Base-by-base conservation (phyloP, 106 monocot species). In the Gastrodia elata region DNA sequence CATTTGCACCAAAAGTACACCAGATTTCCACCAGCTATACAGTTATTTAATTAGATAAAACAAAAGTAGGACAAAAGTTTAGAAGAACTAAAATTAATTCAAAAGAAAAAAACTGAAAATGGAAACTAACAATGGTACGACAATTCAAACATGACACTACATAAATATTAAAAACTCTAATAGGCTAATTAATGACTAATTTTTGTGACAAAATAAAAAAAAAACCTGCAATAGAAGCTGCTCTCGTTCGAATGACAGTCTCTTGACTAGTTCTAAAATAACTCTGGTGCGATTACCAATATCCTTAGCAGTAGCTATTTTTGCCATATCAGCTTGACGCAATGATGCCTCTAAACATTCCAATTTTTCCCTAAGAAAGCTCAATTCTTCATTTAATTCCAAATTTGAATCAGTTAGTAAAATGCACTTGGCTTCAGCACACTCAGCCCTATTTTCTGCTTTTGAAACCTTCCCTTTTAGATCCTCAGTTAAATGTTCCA, bases 401-500 rank as follows among this genome's bases (percentile, higher is more conserved):
- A 83, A 78, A 82, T 98, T 98, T 8, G 90, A 87, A 68, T 91
- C 90, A 75, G 84, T 78, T 77, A 93, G 78, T 4, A 83, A 43
- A 84, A 41, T 76, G 55, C 86, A 90, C 74, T 85, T 88, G 18
- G 86, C 74, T 79, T 96, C 88, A 57, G 86, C 86, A 80, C 48
- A 81, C 68, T 86, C 84, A 75, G 90, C 88, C 64, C 82, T 90
- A 34, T 70, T 83, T 68, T 97, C 97, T 42, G 90, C 84, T 77
- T 97, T 93, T 26, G 80, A 84, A 72, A 84, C 81, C 71, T 83
- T 92, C 40, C 42, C 71, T 49, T 97, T 90, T 18, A 97, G 81
- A 80, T 90, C 84, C 37, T 83, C 84, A 65, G 93, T 91, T 44
- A 97, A 74, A 83, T 80, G 75, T 78, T 90, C 86, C 97, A 97